phyloP scores from a whole-genome alignment of 2,329 filamentous ascomycete species.

The Purpureocillium takamizusanense region DNA sequence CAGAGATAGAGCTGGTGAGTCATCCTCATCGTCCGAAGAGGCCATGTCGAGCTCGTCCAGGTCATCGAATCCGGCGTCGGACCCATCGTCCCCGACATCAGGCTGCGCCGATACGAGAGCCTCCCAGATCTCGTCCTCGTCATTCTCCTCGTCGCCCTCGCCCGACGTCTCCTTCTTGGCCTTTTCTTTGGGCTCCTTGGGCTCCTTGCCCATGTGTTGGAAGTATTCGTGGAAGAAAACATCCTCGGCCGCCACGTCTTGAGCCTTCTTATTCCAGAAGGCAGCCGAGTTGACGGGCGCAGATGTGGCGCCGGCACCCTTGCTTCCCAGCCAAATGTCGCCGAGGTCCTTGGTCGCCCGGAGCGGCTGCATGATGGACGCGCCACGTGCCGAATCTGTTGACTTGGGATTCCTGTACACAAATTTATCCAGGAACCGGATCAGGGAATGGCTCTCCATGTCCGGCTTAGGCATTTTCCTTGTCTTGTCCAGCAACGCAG shows the following conservation, averaged over 20 bases:
- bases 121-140: slow-evolving; percentile 83
- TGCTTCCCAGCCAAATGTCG: slow-evolving; percentile 48
- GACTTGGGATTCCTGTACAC: slow-evolving; percentile 93
- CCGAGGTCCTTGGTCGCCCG: slow-evolving; percentile 40
- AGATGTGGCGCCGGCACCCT: slow-evolving; percentile 25
- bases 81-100: slow-evolving; percentile 45
- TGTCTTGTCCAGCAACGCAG: slow-evolving; percentile 58
- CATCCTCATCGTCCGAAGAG: slow-evolving; percentile 41
- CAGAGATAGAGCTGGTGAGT: slow-evolving; percentile 23
- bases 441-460: slow-evolving; percentile 78
- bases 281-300: slow-evolving; percentile 67
- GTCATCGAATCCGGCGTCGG: slow-evolving; percentile 39
- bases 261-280: slow-evolving; percentile 87
- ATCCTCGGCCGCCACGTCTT: slow-evolving; percentile 82
- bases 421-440: slow-evolving; percentile 95
- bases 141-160: slow-evolving; percentile 39
- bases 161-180: slow-evolving; percentile 45
- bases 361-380: slow-evolving; percentile 95
- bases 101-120: slow-evolving; percentile 75
- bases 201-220: slow-evolving; percentile 57
- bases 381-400: slow-evolving; percentile 57
- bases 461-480: slow-evolving; percentile 82
- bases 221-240: slow-evolving; percentile 99
- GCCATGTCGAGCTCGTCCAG: slow-evolving; percentile 40
- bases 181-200: slow-evolving; percentile 29